A percentile compares a stretch with the other conserved stretches of the same genome.
These are phyloP conservation scores for Ustilago loliicola DNA, from an alignment of 1,284 basidiomycete species.

Conservation along the genomic window DNA sequence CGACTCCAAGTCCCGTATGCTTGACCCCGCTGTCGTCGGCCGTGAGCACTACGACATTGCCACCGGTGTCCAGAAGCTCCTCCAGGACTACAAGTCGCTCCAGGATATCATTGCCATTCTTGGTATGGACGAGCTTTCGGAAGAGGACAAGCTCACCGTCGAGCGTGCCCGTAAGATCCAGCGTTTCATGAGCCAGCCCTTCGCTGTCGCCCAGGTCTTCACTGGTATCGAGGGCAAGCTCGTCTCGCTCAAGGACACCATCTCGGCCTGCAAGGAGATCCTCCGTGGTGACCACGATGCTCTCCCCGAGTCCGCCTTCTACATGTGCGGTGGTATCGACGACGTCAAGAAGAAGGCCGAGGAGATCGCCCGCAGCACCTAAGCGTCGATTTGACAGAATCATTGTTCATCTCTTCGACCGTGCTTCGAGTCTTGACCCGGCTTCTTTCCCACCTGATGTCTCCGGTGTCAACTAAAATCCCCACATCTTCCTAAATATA, in stretches of 20 bases:
- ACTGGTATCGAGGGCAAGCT: constrained; percentile 98
- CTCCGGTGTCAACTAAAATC: constrained; percentile 19
- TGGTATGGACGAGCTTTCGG: constrained; percentile 99
- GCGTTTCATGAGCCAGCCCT: constrained; percentile 98
- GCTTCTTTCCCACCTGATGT: background rate
- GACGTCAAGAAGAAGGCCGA: constrained; percentile 97
- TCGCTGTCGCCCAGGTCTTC: constrained; percentile 99
- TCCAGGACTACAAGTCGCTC: constrained; percentile 99
- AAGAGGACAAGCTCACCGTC: constrained; percentile 98
- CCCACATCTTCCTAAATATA: constrained; percentile 22
- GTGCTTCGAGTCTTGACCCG: constrained; percentile 15
- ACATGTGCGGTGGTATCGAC: constrained; percentile 85
- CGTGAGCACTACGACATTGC: constrained; percentile 94
- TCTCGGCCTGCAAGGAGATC: constrained; percentile 77
- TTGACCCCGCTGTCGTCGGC: constrained; percentile 96
- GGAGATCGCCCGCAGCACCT: constrained; percentile 77
- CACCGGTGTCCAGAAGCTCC: constrained; percentile 95
- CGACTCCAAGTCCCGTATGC: constrained; percentile 99
- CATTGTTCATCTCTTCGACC: background rate
- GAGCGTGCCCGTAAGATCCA: constrained; percentile 77
- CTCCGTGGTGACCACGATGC: constrained; percentile 87
- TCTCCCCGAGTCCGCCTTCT: constrained; percentile 82
- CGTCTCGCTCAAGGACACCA: constrained; percentile 76
- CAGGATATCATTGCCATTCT: constrained; percentile 87
- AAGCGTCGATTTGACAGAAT: constrained; percentile 12